Evolutionary conservation across 1,284 basidiomycete genomes (phyloP).

Genomic region (Ceratobasidium papillatum): DNA sequence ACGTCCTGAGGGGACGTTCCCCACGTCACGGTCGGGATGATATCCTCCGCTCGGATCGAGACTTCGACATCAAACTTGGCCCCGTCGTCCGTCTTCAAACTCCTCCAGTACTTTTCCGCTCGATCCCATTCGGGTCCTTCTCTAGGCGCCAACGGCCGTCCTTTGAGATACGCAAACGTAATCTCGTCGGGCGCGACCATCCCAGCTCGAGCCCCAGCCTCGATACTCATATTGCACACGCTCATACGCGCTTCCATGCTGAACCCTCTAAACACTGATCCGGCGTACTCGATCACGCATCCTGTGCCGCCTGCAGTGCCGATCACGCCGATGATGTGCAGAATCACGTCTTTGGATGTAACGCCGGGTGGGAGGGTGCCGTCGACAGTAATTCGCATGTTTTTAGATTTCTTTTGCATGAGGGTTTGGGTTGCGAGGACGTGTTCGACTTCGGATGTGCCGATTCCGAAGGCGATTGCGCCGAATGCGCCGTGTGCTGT

Average conservation of each 20-base stretch:
- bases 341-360: conserved; percentile 92
- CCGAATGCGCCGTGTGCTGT: conserved; percentile 95
- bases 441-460: conserved; percentile 96
- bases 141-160: conserved; percentile 82
- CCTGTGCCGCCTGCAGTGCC: conserved; percentile 96
- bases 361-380: conserved; percentile 88
- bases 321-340: conserved; percentile 93
- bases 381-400: conserved; percentile 94
- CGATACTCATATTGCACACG: conserved; percentile 98
- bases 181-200: conserved; percentile 95
- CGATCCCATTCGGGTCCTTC: conserved; percentile 91
- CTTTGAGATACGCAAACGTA: conserved; percentile 88
- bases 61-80: conserved; percentile 92
- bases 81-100: conserved; percentile 84
- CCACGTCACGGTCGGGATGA: conserved; percentile 95
- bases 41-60: conserved; percentile 86
- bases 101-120: conserved; percentile 89
- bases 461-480: conserved; percentile 95
- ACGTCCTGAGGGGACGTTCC: conserved; percentile 96
- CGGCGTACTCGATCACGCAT: conserved; percentile 92
- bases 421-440: conserved; percentile 96
- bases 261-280: conserved; percentile 88
- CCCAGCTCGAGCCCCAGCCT: conserved; percentile 93
- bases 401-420: conserved; percentile 91
- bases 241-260: conserved; percentile 98